phyloP scores from a whole-genome alignment of 257 asterid species.

The Solanum rostratum region DNA sequence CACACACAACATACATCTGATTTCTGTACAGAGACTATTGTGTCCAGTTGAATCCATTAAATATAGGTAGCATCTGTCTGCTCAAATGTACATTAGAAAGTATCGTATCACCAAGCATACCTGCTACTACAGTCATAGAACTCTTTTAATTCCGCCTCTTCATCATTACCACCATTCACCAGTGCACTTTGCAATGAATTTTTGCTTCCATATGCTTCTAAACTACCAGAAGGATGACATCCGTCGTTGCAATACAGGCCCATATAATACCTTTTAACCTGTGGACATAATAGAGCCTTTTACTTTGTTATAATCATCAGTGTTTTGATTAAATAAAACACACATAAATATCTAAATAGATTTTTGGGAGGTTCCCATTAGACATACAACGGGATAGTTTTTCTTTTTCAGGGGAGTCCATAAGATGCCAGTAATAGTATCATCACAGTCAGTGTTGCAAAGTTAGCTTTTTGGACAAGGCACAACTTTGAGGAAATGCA shows the following conservation, averaged over 20 bases:
- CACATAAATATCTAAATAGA: background rate
- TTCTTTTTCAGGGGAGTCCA: background rate
- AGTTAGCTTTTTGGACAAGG: background rate
- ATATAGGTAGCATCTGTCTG: background rate
- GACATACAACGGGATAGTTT: background rate
- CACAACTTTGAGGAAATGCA: background rate
- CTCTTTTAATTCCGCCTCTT: constrained; percentile 82
- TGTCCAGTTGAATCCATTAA: background rate
- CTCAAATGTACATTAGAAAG: background rate
- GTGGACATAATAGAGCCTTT: background rate
- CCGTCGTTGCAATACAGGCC: background rate
- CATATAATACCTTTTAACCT: background rate
- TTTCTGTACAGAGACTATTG: background rate
- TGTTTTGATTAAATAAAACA: background rate
- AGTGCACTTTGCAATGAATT: background rate
- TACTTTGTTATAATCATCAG: background rate
- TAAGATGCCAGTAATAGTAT: background rate
- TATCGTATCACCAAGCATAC: constrained; percentile 14
- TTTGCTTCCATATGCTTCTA: background rate
- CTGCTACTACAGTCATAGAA: constrained; percentile 93
- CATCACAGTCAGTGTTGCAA: background rate
- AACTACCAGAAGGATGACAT: background rate
- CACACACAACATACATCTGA: background rate
- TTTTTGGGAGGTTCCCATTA: background rate
- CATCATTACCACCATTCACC: background rate